A percentile compares a stretch with the other conserved stretches of the same genome.
Conservation (phyloP, 148 eudicot genomes). For the Nyssa sinensis region DNA sequence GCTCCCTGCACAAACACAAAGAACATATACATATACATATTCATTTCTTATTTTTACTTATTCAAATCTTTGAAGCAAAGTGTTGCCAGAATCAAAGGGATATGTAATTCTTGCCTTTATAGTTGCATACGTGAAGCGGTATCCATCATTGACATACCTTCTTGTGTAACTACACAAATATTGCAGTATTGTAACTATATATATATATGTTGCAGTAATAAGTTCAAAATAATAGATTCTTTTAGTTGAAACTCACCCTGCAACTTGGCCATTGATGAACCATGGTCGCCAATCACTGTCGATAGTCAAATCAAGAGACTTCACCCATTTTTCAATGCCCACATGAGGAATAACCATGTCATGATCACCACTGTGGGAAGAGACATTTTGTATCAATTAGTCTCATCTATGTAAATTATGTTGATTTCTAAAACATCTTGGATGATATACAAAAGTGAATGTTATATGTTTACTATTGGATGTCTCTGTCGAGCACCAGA, state of each 20-base stretch:
- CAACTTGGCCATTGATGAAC: slow-evolving; percentile 20
- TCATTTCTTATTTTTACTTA: background rate
- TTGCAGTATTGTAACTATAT: background rate
- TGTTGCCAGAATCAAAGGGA: background rate
- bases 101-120: slow-evolving; percentile 3
- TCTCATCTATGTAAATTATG: too few species aligned
- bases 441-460: too few species aligned
- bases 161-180: slow-evolving; percentile 16
- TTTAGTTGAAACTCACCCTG: slow-evolving; percentile 22
- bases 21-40: background rate
- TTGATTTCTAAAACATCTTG: too few species aligned
- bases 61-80: background rate
- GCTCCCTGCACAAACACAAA: slow-evolving; percentile 14
- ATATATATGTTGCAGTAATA: background rate
- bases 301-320: slow-evolving; percentile 14
- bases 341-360: slow-evolving; percentile 18
- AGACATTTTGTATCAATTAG: too few species aligned
- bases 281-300: slow-evolving; percentile 20
- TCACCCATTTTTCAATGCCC: slow-evolving; percentile 13
- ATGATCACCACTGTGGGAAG: slow-evolving; percentile 14
- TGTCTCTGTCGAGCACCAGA: too few species aligned
- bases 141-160: slow-evolving; percentile 15
- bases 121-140: slow-evolving; percentile 18
- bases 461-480: too few species aligned
- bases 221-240: too few species aligned